Percentiles rank a stretch among this genome's conserved stretches.
These are phyloP conservation scores for Cytospora chrysosperma DNA, from an alignment of 2,329 filamentous ascomycete species.

Conservation along the genomic window DNA sequence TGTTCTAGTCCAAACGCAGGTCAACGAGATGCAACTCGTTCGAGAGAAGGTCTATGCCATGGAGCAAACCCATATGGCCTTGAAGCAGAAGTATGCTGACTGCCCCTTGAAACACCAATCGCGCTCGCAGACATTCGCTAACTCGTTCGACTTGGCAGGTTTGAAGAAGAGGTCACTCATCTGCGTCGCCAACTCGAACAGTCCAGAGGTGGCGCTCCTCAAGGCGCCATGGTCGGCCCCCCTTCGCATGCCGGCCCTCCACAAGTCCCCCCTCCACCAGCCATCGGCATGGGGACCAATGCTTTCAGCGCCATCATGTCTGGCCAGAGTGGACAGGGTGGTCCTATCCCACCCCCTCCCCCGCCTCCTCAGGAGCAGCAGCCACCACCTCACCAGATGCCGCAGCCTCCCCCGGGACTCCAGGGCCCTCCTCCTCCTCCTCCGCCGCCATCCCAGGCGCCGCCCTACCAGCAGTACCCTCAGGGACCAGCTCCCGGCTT, in stretches of 20 bases:
- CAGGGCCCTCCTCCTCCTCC: conserved; percentile 58
- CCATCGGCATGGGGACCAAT: conserved; percentile 86
- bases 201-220: conserved; percentile 62
- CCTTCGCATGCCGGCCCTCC: conserved; percentile 76
- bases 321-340: conserved; percentile 77
- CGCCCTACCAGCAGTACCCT: conserved; percentile 68
- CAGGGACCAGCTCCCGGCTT: conserved; percentile 65
- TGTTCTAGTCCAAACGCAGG: conserved; percentile 75
- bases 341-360: conserved; percentile 77
- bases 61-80: conserved; percentile 82
- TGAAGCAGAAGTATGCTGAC: conserved; percentile 81
- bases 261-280: conserved; percentile 81
- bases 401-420: conserved; percentile 71
- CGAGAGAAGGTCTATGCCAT: conserved; percentile 90
- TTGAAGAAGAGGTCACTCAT: conserved; percentile 85
- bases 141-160: conserved; percentile 53
- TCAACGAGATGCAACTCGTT: conserved; percentile 93
- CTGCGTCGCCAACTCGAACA: conserved; percentile 85
- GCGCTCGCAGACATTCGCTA: conserved; percentile 17
- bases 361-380: conserved; percentile 58
- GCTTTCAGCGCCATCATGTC: conserved; percentile 96
- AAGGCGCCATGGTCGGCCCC: conserved; percentile 62
- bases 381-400: conserved; percentile 60
- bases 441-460: conserved; percentile 63
- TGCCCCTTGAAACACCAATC: not conserved